phyloP scores from a whole-genome alignment of 1,284 basidiomycete genomes.

The Apiotrichum montevideense region DNA sequence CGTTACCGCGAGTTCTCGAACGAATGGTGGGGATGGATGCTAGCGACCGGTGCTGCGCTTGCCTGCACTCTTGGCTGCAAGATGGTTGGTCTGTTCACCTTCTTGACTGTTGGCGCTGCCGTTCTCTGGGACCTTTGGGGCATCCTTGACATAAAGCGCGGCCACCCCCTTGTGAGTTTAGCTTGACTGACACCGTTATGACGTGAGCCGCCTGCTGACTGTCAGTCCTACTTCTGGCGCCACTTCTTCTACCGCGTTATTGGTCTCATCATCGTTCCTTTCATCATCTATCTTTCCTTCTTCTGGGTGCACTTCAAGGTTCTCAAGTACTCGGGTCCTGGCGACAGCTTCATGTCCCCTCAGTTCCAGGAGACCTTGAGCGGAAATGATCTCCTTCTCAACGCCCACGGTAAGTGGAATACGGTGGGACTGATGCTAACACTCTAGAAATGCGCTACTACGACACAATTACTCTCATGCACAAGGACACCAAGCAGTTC shows the following conservation, averaged over 20 bases:
- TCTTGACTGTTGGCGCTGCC: conserved; percentile 80
- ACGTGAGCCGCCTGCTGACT: not conserved
- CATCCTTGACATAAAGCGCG: conserved; percentile 72
- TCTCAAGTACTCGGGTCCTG: conserved; percentile 82
- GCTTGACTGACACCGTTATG: not conserved
- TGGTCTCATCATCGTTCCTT: conserved; percentile 82
- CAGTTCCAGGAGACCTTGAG: conserved; percentile 93
- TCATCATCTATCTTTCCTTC: conserved; percentile 86
- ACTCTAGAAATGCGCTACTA: conserved; percentile 81
- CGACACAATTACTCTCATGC: conserved; percentile 79
- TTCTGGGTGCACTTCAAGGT: conserved; percentile 95
- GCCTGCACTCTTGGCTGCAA: conserved; percentile 96
- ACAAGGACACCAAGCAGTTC: conserved; percentile 88
- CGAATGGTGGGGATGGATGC: conserved; percentile 93
- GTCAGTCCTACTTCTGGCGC: conserved; percentile 76
- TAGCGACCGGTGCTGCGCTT: conserved; percentile 85
- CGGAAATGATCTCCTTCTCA: conserved; percentile 85
- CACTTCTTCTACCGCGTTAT: conserved; percentile 83
- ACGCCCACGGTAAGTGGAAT: conserved; percentile 64
- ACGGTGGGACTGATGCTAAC: no score
- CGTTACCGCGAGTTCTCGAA: conserved; percentile 83
- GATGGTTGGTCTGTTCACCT: conserved; percentile 93
- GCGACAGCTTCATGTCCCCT: conserved; percentile 95
- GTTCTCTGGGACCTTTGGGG: conserved; percentile 94
- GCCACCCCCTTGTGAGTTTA: conserved; percentile 69